A percentile compares a stretch with the other conserved stretches of the same genome.
Evolutionary conservation across 768 basidiomycete genomes (phyloP).

Genomic region (Boletus vermiculosoides): DNA sequence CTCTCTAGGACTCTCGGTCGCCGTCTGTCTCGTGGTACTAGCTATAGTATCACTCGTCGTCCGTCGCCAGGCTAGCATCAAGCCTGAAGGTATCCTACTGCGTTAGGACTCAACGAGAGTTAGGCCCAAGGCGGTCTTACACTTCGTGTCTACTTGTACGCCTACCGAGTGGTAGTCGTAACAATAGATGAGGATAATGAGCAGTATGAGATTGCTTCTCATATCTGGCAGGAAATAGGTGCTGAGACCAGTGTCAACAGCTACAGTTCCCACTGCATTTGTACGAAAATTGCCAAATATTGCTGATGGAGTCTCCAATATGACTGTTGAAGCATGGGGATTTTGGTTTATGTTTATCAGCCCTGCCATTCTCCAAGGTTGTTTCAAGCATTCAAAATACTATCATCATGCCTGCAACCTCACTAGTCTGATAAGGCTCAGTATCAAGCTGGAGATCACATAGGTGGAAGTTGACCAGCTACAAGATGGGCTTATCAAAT

Average conservation of each 20-base stretch:
- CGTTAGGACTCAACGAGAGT: too few species aligned
- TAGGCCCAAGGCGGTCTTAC: too few species aligned
- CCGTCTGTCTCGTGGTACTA: too few species aligned
- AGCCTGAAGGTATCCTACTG: too few species aligned
- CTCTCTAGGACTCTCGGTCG: too few species aligned
- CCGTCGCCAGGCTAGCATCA: too few species aligned
- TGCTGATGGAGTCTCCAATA: neutral
- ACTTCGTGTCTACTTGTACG: too few species aligned
- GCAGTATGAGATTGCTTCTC: too few species aligned
- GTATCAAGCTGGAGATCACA: neutral
- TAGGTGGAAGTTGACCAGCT: neutral
- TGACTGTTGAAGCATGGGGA: neutral
- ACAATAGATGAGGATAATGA: too few species aligned
- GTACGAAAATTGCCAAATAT: neutral
- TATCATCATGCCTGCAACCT: neutral
- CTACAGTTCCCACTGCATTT: neutral
- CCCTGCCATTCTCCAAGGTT: neutral
- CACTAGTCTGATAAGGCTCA: neutral
- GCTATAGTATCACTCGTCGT: too few species aligned
- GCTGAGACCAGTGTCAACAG: neutral
- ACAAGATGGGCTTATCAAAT: neutral
- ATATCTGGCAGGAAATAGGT: too few species aligned
- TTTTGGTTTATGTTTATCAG: neutral
- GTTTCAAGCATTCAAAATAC: neutral
- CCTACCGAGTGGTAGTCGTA: too few species aligned